phyloP scores from a whole-genome alignment of 2,329 filamentous ascomycete genomes.

The Myriosclerotinia duriaeana region DNA sequence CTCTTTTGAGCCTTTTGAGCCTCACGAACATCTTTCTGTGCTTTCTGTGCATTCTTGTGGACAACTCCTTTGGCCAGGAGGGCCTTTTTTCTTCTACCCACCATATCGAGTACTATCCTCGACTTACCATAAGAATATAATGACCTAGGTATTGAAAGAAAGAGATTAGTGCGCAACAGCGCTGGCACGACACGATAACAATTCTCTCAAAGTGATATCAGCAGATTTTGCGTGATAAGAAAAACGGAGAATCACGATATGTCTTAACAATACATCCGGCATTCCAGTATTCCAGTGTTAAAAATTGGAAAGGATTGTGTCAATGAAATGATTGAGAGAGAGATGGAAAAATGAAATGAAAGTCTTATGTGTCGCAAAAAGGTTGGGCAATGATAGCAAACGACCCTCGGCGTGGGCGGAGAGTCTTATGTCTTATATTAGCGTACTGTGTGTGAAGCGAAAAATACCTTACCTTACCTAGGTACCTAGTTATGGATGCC shows the following conservation, averaged over 20 bases:
- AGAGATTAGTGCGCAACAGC: constrained; percentile 29
- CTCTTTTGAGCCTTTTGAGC: constrained; percentile 10
- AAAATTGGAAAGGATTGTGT: constrained; percentile 1
- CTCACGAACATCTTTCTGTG: not conserved
- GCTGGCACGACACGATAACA: constrained; percentile 16
- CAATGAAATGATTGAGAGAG: constrained; percentile 16
- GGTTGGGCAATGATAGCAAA: not conserved
- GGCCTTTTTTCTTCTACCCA: constrained; percentile 19
- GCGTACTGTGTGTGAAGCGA: too few species aligned
- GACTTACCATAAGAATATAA: constrained; percentile 12
- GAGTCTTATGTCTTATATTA: not conserved
- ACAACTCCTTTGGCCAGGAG: constrained; percentile 8
- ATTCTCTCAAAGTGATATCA: constrained; percentile 18
- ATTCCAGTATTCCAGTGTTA: not conserved
- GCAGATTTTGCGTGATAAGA: constrained; percentile 17
- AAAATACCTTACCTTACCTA: too few species aligned
- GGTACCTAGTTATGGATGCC: too few species aligned
- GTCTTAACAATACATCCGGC: constrained; percentile 5
- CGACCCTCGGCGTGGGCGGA: not conserved
- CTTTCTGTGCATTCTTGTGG: not conserved
- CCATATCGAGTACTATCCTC: constrained; percentile 19
- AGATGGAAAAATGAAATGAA: constrained; percentile 6
- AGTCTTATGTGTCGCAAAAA: constrained; percentile 2
- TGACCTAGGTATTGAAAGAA: constrained; percentile 18
- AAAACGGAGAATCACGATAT: constrained; percentile 18